A percentile compares a stretch with the other conserved stretches of the same genome.
phyloP scores from a whole-genome alignment of 257 asterid genomes.

The Fraxinus cuspidata region DNA sequence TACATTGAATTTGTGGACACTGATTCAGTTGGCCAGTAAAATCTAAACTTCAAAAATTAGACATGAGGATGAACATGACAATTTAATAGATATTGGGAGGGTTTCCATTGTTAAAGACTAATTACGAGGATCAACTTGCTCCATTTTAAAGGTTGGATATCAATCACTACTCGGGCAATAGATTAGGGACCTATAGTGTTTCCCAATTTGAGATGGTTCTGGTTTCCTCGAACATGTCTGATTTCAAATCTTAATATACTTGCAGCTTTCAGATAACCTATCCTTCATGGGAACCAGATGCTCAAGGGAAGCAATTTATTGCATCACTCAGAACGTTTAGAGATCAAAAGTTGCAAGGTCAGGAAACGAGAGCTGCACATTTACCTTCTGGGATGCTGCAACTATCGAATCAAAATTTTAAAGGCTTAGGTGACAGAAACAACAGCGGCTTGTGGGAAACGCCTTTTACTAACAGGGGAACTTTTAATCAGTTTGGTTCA shows the following conservation, averaged over 20 bases:
- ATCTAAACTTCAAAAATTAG: background rate
- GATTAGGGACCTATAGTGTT: background rate
- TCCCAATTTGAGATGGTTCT: background rate
- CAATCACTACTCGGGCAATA: background rate
- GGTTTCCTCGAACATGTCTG: background rate
- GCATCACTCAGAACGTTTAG: constrained; percentile 55
- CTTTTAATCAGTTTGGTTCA: constrained; percentile 50
- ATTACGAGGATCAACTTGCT: background rate
- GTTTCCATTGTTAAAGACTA: background rate
- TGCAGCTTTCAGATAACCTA: constrained; percentile 78
- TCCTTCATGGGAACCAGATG: constrained; percentile 83
- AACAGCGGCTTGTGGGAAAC: constrained; percentile 42
- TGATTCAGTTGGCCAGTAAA: background rate
- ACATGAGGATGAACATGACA: background rate
- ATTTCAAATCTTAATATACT: constrained; percentile 14
- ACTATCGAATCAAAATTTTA: constrained; percentile 37
- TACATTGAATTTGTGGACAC: background rate
- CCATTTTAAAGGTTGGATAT: background rate
- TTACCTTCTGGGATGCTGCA: constrained; percentile 39
- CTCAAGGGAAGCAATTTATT: constrained; percentile 77
- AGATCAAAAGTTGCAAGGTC: constrained; percentile 67
- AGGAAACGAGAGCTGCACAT: constrained; percentile 33
- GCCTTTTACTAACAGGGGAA: constrained; percentile 33
- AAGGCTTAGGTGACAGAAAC: constrained; percentile 43
- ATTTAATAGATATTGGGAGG: background rate